Base-by-base conservation (phyloP, 768 basidiomycete species). In the Mycena metata region DNA sequence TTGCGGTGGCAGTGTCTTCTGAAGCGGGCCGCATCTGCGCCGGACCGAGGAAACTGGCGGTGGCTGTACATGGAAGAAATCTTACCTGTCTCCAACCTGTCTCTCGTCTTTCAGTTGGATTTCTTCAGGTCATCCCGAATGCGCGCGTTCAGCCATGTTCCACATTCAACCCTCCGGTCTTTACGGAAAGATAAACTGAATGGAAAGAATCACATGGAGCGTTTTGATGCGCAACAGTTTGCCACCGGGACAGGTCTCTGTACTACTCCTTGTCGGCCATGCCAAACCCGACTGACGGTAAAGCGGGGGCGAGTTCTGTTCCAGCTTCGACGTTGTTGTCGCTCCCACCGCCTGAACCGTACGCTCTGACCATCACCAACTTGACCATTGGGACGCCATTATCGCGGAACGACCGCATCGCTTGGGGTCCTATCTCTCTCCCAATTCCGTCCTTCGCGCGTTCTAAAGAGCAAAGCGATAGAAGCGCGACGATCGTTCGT, bases 331-430 rank as follows among this genome's bases (percentile, higher is more conserved):
- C 30, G 30, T 30, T 72, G n/a, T 60, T 72, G 49, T 69, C 71
- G 5, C 68, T 72, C 9, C 68, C 72, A 9, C 66, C 66, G 19
- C 72, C 70, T 30, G 59, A 60, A 21, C 67, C 64, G 7, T 71
- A 69, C 60, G 58, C 69, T 0, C 19, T 68, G 19, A 50, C 56
- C 3, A 50, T 61, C 41, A 50, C 36, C 19, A 17, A 39, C 46
- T 46, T 69, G 30, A 69, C 55, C 49, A 67, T 52, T 33, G 67
- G 61, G 39, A n/a, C 39, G 39, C 67, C 59, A 0, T 15, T 47
- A 21, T 30, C 56, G 13, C 46, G 21, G 26, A 21, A 55, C 54
- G 26, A 46, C 30, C 47, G 52, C 42, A 19, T 69, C 45, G 45
- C 56, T 35, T 21, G 61, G 36, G 54, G 45, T 7, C 51, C 39